Evolutionary conservation across 306 rosid genomes (phyloP).

Genomic region (Aeschynomene evenia): DNA sequence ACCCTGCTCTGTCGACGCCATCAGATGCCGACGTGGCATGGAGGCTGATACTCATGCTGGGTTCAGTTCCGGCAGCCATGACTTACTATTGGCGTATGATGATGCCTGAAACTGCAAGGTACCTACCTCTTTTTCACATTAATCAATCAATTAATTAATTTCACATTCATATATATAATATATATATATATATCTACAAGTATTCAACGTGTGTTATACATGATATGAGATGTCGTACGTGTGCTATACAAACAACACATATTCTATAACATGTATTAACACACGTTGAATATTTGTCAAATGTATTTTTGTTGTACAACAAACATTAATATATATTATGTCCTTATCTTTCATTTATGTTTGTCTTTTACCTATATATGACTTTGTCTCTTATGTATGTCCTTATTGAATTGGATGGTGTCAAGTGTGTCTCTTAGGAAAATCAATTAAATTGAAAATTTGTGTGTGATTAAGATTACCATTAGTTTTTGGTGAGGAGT

Average conservation of each 20-base stretch:
- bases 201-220: no score
- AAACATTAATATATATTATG: not conserved
- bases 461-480: not conserved
- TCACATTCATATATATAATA: no score
- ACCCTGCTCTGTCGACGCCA: slow-evolving; percentile 26
- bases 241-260: no score
- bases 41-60: slow-evolving; percentile 74
- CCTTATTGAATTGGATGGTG: not conserved
- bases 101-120: slow-evolving; percentile 97
- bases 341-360: not conserved
- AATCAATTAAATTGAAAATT: not conserved
- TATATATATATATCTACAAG: no score
- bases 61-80: slow-evolving; percentile 69
- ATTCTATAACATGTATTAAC: no score
- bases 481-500: not conserved
- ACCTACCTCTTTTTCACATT: not conserved
- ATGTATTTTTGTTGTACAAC: no score
- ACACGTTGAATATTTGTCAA: no score
- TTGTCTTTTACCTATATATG: not conserved
- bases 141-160: no score
- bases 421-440: not conserved
- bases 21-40: slow-evolving; percentile 61
- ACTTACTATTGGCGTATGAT: slow-evolving; percentile 89
- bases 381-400: not conserved
- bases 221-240: no score